Evolutionary conservation across 2,329 filamentous ascomycete species (phyloP), one percentile per base, ranked within the genome.

Genomic region (Trichophyton rubrum): DNA sequence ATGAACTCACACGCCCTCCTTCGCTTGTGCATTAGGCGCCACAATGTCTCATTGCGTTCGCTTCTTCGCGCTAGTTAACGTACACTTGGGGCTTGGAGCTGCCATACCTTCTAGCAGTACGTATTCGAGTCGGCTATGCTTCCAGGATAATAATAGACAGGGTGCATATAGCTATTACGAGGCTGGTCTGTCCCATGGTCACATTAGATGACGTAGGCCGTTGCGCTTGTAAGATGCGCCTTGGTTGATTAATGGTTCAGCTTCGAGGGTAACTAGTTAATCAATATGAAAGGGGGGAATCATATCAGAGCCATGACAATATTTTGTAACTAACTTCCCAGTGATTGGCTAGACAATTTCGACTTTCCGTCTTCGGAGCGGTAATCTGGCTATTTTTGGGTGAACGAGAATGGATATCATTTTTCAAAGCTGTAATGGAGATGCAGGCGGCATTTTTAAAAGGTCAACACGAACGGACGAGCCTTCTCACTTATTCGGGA

Each of bases 401-500:
- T n/a, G 40, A 9, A 38, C 3, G 40, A 43, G 15, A 43, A 22
- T 17, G 17, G 20, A 47, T 47, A 47, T 22, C 9, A 20, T 7
- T 11, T 47, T 47, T 47, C 43, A 20, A 47, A 24, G n/a, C n/a
- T 22, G 43, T 11, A 20, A 47, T 47, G 24, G 20, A 47, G n/a
- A 22, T 8, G 20, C 43, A 20, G 11, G 9, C 8, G 17, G 11
- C 20, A 9, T 11, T 8, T 17, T 47, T n/a, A 43, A 20, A 43
- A n/a, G 6, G 15, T 17, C 3, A n/a, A n/a, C 2, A 17, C 20
- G 40, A 7, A n/a, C n/a, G 40, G n/a, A 17, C 11, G 3, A 5
- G 4, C 22, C 27, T 33, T 15, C 30, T 30, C 33, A 15, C 15
- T 70, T 61, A 73, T 63, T 73, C 71, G 17, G 71, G 72, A 60